Evolutionary conservation across 179 eudicot genomes (phyloP), one percentile per base, ranked within the genome.

Genomic region (Silene vulgaris): DNA sequence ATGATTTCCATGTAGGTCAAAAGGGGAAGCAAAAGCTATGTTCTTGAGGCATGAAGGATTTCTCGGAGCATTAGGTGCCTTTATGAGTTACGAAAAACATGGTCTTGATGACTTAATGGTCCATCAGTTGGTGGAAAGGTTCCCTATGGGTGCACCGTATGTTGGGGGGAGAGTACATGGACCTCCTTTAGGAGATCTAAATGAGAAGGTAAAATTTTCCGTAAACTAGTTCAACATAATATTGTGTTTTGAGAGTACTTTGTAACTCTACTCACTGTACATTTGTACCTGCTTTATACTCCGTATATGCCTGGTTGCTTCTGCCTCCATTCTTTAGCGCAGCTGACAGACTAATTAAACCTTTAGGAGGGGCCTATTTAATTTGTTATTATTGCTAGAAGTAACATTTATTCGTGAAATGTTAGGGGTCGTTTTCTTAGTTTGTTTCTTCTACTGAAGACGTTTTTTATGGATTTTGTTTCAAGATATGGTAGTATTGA

Each of bases 111-210:
- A 95, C 78, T 78, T 95, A 75, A 90, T 89, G 96, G 99, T 88
- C 29, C 99, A 95, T 83, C 99, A 95, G 77, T 77, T 95, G 83
- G 99, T 95, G 57, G 99, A 95, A 74, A 87, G 99, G 79, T 95
- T 95, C 82, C 99, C 99, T 21, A 95, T 92, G 99, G 99, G 97
- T 78, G 99, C 97, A 64, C 97, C 99, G 40, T 95, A 89, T 80
- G 88, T 86, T 65, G 99, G 99, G 75, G 99, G 97, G 70, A 88
- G 83, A 83, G 87, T 95, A 56, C 97, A 93, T 73, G 99, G 99
- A 45, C 99, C 99, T 48, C 97, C 99, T 60, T 79, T 95, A 35
- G 99, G 93, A 69, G 93, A 95, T 85, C 84, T 95, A 68, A 90
- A 92, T 79, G 97, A 92, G 82, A 95, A 95, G 97, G 99, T 84